Conservation (phyloP, 73 alveolate species). For the Uronychia binucleata region DNA sequence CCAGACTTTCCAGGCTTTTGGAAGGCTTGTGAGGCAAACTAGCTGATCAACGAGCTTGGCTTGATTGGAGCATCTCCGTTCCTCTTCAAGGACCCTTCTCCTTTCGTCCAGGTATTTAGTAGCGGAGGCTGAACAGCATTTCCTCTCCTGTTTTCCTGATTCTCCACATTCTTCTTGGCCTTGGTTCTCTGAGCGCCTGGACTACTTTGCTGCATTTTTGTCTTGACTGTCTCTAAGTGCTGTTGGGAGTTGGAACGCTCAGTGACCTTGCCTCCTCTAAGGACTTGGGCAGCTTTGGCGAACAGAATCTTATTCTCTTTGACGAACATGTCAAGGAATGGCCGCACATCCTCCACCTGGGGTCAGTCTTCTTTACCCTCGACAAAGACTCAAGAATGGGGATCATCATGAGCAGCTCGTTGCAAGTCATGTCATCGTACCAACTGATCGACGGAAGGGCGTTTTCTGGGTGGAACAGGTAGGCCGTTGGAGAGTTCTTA, state of each 20-base stretch:
- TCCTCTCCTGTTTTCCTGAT: neutral
- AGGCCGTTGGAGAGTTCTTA: constrained; percentile 74
- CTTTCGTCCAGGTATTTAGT: neutral
- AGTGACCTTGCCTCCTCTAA: constrained; percentile 18
- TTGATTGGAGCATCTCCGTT: neutral
- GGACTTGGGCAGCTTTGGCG: constrained; percentile 26
- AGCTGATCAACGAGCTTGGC: neutral
- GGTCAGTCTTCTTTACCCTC: too few species aligned
- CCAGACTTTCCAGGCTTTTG: neutral
- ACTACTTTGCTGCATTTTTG: neutral
- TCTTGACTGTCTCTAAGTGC: neutral
- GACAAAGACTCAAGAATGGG: constrained; percentile 50
- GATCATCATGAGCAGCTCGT: constrained; percentile 58
- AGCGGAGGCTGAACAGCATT: too few species aligned
- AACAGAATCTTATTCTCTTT: constrained; percentile 15
- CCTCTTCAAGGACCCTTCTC: neutral
- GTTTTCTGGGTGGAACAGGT: constrained; percentile 84
- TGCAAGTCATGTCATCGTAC: constrained; percentile 81
- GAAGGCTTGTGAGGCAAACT: neutral
- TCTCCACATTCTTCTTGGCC: neutral
- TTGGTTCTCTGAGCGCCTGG: neutral
- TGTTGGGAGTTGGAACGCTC: constrained; percentile 16
- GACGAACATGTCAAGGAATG: constrained; percentile 14
- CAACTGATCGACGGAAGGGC: constrained; percentile 87
- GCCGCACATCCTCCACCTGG: constrained; percentile 68